phyloP scores from a whole-genome alignment of 2,329 filamentous ascomycete genomes.

The Pyricularia sp. region DNA sequence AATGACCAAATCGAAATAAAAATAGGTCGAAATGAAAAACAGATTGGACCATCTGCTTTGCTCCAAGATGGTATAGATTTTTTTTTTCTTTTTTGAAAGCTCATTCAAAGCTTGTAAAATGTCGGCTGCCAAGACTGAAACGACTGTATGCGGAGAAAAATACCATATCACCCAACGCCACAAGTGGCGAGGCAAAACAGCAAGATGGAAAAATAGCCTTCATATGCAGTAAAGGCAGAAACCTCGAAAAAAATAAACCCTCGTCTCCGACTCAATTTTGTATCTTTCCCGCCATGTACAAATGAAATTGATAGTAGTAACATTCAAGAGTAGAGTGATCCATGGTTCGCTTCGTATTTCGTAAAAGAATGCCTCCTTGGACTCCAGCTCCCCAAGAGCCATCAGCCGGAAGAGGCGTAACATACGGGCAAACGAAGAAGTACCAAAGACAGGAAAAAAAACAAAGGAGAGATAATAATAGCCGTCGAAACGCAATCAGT shows the following conservation, averaged over 20 bases:
- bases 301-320: background rate
- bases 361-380: background rate
- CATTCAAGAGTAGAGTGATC: background rate
- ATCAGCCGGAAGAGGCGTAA: background rate
- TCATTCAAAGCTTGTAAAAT: background rate
- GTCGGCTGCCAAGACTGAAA: background rate
- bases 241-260: too few relatives aligned
- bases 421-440: background rate
- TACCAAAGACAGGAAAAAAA: background rate
- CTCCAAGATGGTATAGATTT: background rate
- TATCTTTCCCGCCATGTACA: background rate
- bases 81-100: too few relatives aligned
- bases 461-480: background rate
- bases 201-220: background rate
- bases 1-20: background rate
- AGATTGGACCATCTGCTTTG: background rate
- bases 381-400: background rate
- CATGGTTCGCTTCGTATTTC: background rate
- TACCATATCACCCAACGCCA: background rate
- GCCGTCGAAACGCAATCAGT: background rate
- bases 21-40: background rate
- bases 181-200: background rate
- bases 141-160: background rate
- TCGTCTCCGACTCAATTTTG: background rate
- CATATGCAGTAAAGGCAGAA: background rate